Base-by-base conservation (phyloP, 306 rosid genomes). In the Rubus idaeus region DNA sequence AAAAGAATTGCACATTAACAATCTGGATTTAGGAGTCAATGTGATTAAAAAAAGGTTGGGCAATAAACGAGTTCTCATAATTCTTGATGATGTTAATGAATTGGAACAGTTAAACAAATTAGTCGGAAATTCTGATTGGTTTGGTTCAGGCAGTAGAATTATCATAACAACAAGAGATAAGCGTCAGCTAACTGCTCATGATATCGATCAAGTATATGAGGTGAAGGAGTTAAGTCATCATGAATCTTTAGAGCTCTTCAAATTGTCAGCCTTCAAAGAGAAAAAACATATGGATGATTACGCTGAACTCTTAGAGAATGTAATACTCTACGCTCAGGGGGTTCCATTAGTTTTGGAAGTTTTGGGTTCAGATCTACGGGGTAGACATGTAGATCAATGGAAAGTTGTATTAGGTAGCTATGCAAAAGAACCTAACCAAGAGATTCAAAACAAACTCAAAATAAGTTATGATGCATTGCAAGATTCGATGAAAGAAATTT, bases 291-390 rank as follows among this genome's bases (percentile, higher is more conserved):
- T 1, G 1, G 30, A 53, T 53, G 23, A 53, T 16, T 53, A 17
- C 16, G 58, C 5, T 20, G 5, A 4, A 13, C 58, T 4, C 5
- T 0, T 21, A 2, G 5, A 4, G 0, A 53, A 2, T 18, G 58
- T 53, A 17, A 8, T 53, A 4, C 58, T 16, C 17, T 53, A 53
- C 5, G 58, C 58, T 53, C 20, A 13, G 5, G 58, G 58, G 7
- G 9, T 53, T 53, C 91, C 91, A 16, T 7, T 85, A 78, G 87
- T 76, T 44, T 41, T 85, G 60, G 70, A 75, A 69, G 78, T 78
- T 46, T 70, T 88, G 72, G 91, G 88, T 7, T 78, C 80, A 2
- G 69, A 66, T 74, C 62, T 88, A 80, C 62, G 52, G 52, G 41
- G 73, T 0, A 70, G 45, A 57, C 77, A 26, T 26, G 51, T 46